Base-by-base conservation (phyloP, 495 filamentous ascomycete species). In the Penicillium verhagenii region DNA sequence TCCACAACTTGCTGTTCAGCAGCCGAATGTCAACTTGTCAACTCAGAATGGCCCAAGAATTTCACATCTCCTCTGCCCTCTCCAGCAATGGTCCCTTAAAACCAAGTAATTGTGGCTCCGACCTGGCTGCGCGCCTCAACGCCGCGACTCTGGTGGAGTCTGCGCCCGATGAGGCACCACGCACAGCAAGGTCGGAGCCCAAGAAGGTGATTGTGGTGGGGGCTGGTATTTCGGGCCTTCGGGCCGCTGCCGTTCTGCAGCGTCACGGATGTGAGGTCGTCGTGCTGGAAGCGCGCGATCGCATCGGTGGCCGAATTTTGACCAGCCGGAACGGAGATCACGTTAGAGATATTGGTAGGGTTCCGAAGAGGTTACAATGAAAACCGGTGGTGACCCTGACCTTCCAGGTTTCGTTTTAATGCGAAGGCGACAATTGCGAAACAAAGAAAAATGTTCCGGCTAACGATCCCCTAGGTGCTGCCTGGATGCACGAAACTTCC, bases 401-500 rank as follows among this genome's bases (percentile, higher is more conserved):
- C 20, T 21, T 45, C 42, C 23, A 20, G 16, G 16, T 42, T 25
- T 26, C 45, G 26, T 31, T 45, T 45, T 23, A 23, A 7, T 39
- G 11, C 23, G n/a, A n/a, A n/a, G 10, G 19, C 13, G 19, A 23
- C 5, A 23, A 43, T 21, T 8, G 9, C 14, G n/a, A 24, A 11
- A 35, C n/a, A 7, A 16, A 47, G 8, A 47, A 47, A 29, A 19
- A n/a, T 35, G 11, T 9, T n/a, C n/a, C n/a, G n/a, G 51, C 37
- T 56, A 28, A 50, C 53, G 8, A 21, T 35, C 18, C 2, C n/a
- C 18, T 13, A 65, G 61, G 61, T 29, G 61, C 61, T 7, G 61
- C 61, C 26, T 65, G 61, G 61, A 65, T 65, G 61, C 61, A 65
- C 46, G 61, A 65, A 51, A 65, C 61, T 19, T 65, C 61, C 44